Conservation (phyloP, 257 asterid genomes). For the Solanum pimpinellifolium region DNA sequence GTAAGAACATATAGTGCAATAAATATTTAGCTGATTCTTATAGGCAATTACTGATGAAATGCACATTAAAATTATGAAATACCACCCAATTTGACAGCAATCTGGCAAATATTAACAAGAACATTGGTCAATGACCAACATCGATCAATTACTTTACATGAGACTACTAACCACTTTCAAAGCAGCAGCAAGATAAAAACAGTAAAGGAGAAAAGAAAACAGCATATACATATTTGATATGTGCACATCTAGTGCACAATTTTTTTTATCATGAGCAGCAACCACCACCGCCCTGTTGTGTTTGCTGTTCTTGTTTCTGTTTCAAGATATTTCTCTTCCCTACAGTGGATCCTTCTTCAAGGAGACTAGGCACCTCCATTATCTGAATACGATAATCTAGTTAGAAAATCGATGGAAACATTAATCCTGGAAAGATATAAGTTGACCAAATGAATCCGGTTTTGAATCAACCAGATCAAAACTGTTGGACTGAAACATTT, state of each 20-base stretch:
- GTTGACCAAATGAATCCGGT: background rate
- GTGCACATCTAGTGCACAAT: background rate
- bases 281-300: constrained; percentile 33
- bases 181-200: background rate
- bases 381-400: constrained; percentile 28
- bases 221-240: background rate
- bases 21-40: background rate
- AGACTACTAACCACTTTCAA: background rate
- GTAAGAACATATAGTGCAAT: background rate
- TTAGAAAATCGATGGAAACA: background rate
- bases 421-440: background rate
- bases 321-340: constrained; percentile 73
- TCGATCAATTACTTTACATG: background rate
- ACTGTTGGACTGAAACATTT: background rate
- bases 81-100: background rate
- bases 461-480: background rate
- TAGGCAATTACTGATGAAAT: background rate
- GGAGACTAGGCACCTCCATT: constrained; percentile 85
- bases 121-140: background rate
- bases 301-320: constrained; percentile 61
- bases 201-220: background rate
- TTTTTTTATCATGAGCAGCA: constrained; percentile 49
- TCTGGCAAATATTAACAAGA: background rate
- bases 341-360: constrained; percentile 65
- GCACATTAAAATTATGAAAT: background rate